phyloP scores from a whole-genome alignment of 2,329 filamentous ascomycete genomes.

The Epicoccum sorghinum region DNA sequence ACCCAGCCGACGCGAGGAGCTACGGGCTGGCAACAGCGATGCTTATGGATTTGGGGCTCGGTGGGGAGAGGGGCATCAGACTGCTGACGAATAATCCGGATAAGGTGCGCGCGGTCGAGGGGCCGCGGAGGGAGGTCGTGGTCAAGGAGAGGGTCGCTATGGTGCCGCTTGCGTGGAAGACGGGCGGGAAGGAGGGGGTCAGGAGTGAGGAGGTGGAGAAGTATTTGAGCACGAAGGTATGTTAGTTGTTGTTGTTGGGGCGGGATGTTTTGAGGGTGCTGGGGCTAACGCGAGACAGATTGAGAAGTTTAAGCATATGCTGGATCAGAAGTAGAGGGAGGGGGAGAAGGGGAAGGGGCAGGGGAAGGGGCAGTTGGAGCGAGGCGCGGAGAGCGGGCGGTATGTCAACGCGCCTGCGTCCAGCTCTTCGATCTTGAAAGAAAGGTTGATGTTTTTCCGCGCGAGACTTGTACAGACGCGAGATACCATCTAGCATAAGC shows the following conservation, averaged over 20 bases:
- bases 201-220: constrained; percentile 88
- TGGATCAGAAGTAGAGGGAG: constrained; percentile 38
- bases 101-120: constrained; percentile 93
- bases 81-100: constrained; percentile 97
- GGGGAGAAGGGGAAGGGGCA: neutral
- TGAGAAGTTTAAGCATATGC: constrained; percentile 61
- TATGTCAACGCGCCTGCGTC: too few species aligned
- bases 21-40: constrained; percentile 98
- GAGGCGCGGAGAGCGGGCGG: too few species aligned
- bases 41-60: constrained; percentile 80
- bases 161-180: constrained; percentile 92
- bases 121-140: constrained; percentile 82
- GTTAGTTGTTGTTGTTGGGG: constrained; percentile 29
- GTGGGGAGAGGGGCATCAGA: constrained; percentile 72
- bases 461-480: too few species aligned
- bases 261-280: neutral
- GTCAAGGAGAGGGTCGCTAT: constrained; percentile 92
- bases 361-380: too few species aligned
- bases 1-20: constrained; percentile 91
- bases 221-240: constrained; percentile 92
- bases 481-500: too few species aligned
- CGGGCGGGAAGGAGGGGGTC: constrained; percentile 77
- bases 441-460: too few species aligned
- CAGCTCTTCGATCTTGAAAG: too few species aligned
- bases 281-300: constrained; percentile 42